Evolutionary conservation across 352 stramenopile genomes (phyloP).

Genomic region (Globisporangium heterothallicum): DNA sequence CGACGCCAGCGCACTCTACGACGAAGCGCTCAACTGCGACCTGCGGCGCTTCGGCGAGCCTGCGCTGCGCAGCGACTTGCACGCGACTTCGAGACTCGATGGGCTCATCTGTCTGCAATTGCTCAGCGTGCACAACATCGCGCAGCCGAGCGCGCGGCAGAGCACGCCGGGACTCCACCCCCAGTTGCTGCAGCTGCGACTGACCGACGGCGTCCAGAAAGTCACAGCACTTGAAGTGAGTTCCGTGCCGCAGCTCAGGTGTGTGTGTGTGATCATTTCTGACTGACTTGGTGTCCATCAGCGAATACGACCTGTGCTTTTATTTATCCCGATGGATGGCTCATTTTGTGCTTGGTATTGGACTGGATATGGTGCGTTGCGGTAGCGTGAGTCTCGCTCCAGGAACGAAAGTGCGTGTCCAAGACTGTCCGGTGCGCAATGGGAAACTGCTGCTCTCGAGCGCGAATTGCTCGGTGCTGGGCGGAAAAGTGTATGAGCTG

Average conservation of each 20-base stretch:
- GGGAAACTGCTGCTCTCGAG: constrained; percentile 9
- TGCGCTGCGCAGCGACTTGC: constrained; percentile 5
- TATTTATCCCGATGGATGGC: no score
- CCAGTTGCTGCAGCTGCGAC: constrained; percentile 12
- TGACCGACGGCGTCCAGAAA: constrained; percentile 12
- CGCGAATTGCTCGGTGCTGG: constrained; percentile 7
- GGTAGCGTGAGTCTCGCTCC: background rate
- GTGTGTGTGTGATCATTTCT: background rate
- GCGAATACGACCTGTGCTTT: no score
- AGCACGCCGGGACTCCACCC: constrained; percentile 9
- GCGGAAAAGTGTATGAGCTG: constrained; percentile 10
- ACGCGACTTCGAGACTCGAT: background rate
- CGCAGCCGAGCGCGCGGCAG: constrained; percentile 9
- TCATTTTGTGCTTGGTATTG: background rate
- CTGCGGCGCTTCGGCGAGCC: constrained; percentile 2
- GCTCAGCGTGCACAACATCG: constrained; percentile 15
- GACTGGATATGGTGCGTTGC: background rate
- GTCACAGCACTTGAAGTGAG: constrained; percentile 11
- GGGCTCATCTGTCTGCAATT: constrained; percentile 6
- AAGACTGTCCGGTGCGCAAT: constrained; percentile 6
- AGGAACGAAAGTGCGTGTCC: constrained; percentile 9
- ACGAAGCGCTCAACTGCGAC: constrained; percentile 6
- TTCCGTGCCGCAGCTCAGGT: constrained; percentile 11
- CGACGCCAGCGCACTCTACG: constrained; percentile 4
- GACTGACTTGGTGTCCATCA: no score